Evolutionary conservation across 257 asterid genomes (phyloP).

Genomic region (Euphrasia confusa): DNA sequence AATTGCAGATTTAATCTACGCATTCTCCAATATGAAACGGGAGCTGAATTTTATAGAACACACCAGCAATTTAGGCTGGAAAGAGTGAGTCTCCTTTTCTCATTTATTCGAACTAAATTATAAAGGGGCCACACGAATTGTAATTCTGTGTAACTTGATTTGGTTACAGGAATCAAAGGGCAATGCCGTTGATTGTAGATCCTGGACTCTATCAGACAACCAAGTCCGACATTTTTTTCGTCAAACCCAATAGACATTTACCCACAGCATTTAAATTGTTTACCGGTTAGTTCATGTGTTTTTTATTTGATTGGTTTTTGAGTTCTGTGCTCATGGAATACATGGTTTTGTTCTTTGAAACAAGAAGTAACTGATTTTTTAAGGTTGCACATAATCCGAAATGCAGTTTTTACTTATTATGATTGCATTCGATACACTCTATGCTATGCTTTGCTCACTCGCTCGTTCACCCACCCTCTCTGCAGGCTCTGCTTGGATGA

Average conservation of each 20-base stretch:
- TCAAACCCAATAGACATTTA: conserved; percentile 49
- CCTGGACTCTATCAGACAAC: conserved; percentile 72
- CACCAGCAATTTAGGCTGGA: conserved; percentile 73
- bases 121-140: conserved; percentile 1
- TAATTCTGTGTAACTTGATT: conserved; percentile 15
- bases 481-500: conserved; percentile 98
- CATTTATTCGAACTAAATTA: background rate
- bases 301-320: background rate
- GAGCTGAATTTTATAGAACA: conserved; percentile 64
- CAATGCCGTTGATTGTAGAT: conserved; percentile 73
- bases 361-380: background rate
- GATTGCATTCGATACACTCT: too few species aligned
- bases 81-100: conserved; percentile 47
- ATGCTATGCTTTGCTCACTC: too few species aligned
- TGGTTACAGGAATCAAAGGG: conserved; percentile 51
- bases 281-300: conserved; percentile 56
- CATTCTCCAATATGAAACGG: conserved; percentile 48
- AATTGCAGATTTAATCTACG: conserved; percentile 64
- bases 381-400: too few species aligned
- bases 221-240: conserved; percentile 63
- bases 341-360: background rate
- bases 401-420: too few species aligned
- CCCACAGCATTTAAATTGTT: conserved; percentile 82
- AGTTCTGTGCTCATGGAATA: conserved; percentile 5
- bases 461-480: background rate